Percentiles rank a stretch among this genome's conserved stretches.
Evolutionary conservation across 73 alveolate species (phyloP).

Genomic region (Diophrys appendiculata): DNA sequence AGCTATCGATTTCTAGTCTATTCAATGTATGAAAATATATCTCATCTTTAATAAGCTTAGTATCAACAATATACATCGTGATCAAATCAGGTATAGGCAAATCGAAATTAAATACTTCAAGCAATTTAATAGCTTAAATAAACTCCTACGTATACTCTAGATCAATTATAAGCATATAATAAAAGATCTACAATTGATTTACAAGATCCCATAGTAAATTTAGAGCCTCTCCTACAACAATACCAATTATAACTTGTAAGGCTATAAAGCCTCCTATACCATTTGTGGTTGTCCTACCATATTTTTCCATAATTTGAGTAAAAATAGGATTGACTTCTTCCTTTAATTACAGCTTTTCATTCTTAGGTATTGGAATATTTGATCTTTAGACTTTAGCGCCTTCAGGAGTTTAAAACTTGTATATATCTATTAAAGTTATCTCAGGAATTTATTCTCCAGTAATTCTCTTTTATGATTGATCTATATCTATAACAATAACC

Average conservation of each 20-base stretch:
- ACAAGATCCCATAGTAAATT: neutral
- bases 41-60: neutral
- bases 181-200: neutral
- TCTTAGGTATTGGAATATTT: no score
- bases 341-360: neutral
- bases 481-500: no score
- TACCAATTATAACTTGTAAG: no score
- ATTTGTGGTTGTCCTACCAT: neutral
- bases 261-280: neutral
- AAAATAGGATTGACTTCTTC: neutral
- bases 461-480: no score
- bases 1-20: neutral
- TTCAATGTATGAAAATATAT: neutral
- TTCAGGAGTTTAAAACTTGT: no score
- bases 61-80: neutral
- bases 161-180: neutral
- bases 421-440: no score
- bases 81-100: neutral
- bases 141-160: neutral
- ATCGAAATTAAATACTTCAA: neutral
- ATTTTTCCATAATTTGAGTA: neutral
- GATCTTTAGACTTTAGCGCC: no score
- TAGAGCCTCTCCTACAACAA: constrained; percentile 1
- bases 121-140: neutral
- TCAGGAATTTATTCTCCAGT: no score